Evolutionary conservation across 1,284 basidiomycete genomes (phyloP), one percentile per base, ranked within the genome.

Genomic region (Sanghuangporus baumii): DNA sequence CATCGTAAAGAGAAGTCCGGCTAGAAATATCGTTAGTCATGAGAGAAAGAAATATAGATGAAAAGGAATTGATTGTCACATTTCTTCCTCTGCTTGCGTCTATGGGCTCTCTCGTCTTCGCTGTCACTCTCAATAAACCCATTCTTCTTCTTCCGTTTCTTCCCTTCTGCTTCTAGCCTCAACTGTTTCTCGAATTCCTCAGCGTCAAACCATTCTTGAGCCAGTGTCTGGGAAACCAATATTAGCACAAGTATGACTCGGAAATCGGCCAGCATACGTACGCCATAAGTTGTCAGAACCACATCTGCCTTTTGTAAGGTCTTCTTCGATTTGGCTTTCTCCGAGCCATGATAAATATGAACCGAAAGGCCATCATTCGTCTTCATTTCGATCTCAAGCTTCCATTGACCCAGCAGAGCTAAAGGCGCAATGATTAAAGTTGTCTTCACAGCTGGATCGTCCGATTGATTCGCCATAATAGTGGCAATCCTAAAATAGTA

Each of bases 341-440:
- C 65, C 72, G 31, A 55, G 79, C 84, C 84, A 66, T 86, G 85
- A 69, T 87, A 86, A n/a, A 85, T 79, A 1, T 80, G 68, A 62
- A 77, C 78, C 36, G 74, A 77, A 26, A 83, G 68, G 5, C 67
- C 72, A 50, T 74, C 72, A 62, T 78, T 79, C 1, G 81, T 82
- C 74, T 85, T 86, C 62, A 76, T 71, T 66, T 81, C 78, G 18
- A 87, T 81, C 69, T 86, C 84, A n/a, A 74, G 67, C 67, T 80
- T 78, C 85, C 85, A 87, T 64, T 79, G 84, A 56, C 80, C 76
- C 31, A 87, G 72, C 2, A 87, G 73, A 0, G 84, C 81, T 9
- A 81, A 70, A 3, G 85, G 85, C 2, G 80, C 79, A 23, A 86
- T 68, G 57, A 87, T 81, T 0, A 86, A 75, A 18, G 79, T 86